Evolutionary conservation across 352 stramenopile genomes (phyloP).

Genomic region (Phytophthora idaei): DNA sequence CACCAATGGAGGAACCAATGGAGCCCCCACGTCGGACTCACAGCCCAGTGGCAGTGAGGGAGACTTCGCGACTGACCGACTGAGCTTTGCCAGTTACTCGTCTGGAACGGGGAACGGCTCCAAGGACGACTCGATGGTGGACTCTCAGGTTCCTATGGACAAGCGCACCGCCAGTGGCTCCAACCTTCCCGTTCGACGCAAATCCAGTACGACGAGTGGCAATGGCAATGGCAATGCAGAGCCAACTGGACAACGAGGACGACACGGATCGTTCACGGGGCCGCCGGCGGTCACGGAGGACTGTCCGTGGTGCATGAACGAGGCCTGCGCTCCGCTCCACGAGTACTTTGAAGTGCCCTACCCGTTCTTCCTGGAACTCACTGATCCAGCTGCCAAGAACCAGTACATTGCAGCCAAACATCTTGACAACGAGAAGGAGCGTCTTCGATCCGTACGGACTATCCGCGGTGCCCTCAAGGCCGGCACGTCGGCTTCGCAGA

Average conservation of each 20-base stretch:
- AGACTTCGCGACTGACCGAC: conserved; percentile 44
- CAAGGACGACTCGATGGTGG: conserved; percentile 16
- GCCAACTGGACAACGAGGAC: conserved; percentile 14
- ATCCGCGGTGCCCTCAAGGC: conserved; percentile 55
- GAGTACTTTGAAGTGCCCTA: conserved; percentile 79
- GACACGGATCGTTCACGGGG: conserved; percentile 25
- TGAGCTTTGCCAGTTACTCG: conserved; percentile 56
- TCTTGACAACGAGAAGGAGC: conserved; percentile 74
- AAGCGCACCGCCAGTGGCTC: conserved; percentile 45
- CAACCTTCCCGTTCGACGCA: conserved; percentile 50
- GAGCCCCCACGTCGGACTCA: conserved; percentile 23
- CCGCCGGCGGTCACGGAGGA: conserved; percentile 27
- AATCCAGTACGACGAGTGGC: conserved; percentile 58
- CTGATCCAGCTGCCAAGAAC: conserved; percentile 50
- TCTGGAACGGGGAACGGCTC: conserved; percentile 37
- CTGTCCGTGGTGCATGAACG: conserved; percentile 72
- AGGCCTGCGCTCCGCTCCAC: conserved; percentile 64
- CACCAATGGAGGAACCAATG: conserved; percentile 35
- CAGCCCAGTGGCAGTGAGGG: conserved; percentile 40
- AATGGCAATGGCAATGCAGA: conserved; percentile 30
- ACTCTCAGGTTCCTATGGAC: conserved; percentile 31
- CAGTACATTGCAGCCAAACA: conserved; percentile 71
- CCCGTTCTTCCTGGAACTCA: conserved; percentile 64
- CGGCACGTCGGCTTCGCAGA: conserved; percentile 43
- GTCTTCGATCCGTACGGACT: conserved; percentile 60